A percentile compares a stretch with the other conserved stretches of the same genome.
These are phyloP conservation scores for Rhizophagus prolifer DNA, from an alignment of 192 early-diverging fungal species.

Conservation along the genomic window DNA sequence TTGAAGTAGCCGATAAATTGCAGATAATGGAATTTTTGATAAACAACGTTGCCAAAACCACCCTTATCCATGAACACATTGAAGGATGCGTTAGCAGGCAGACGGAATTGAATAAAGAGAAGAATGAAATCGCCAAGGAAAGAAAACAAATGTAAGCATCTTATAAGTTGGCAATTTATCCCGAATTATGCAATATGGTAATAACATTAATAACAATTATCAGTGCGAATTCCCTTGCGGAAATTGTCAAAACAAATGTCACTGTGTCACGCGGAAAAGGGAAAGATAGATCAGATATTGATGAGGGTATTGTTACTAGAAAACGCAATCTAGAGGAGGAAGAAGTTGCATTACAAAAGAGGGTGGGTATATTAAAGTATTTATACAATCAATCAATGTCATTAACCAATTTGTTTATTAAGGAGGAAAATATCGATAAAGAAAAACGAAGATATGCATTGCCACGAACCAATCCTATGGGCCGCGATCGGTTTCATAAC, in stretches of 20 bases:
- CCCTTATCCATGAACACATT: conserved; percentile 59
- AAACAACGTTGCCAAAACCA: conserved; percentile 61
- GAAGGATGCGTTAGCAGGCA: conserved; percentile 71
- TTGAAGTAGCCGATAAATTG: conserved; percentile 57
- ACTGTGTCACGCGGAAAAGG: background rate
- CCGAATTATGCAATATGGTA: background rate
- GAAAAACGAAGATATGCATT: conserved; percentile 65
- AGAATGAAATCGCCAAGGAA: conserved; percentile 68
- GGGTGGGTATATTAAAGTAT: conserved; percentile 13
- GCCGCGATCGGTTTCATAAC: conserved; percentile 82
- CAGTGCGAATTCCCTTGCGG: conserved; percentile 15
- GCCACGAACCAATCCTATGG: conserved; percentile 71
- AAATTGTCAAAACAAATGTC: conserved; percentile 17
- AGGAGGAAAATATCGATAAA: conserved; percentile 69
- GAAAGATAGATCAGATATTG: background rate
- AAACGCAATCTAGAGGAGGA: conserved; percentile 50
- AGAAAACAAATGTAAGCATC: conserved; percentile 57
- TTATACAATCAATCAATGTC: background rate
- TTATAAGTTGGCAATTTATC: conserved; percentile 9
- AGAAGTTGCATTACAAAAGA: conserved; percentile 51
- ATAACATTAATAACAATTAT: background rate
- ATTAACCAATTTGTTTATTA: conserved; percentile 1
- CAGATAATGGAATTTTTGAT: conserved; percentile 59
- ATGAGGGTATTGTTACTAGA: conserved; percentile 39
- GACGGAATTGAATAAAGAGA: conserved; percentile 72